Base-by-base conservation (phyloP, 768 basidiomycete species). In the Rhizopogon roseolus region DNA sequence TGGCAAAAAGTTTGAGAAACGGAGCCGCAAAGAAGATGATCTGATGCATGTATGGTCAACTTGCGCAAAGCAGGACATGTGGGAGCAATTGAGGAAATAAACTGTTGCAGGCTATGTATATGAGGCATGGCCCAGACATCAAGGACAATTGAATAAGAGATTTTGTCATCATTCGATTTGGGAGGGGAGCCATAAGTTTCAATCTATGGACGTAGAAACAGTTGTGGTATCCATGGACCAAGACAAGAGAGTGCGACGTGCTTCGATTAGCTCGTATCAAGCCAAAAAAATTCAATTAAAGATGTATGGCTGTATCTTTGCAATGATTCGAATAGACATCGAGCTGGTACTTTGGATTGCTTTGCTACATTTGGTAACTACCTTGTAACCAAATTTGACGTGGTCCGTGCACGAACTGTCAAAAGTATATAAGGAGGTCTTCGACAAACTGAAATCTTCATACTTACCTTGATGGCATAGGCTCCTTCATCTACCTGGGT, bases 391-490 rank as follows among this genome's bases (percentile, higher is more conserved):
- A 27, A 28, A 36, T 36, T 3, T 17, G 28, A 22, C 1, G 1
- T 68, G 65, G 65, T 68, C 65, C 65, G 66, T 66, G 65, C 65
- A 55, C 60, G 10, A 2, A 4, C 0, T 1, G 0, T 1, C 1
- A 22, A 7, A n/a, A 4, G 46, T 74, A 78, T 73, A 74, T 60
- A 72, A 63, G 22, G 22, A 4, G 1, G 16, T 2, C 37, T 7
- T 9, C 22, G 14, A 25, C 40, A 55, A 61, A 13, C 0, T 3
- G 1, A 22, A 44, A 38, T 69, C 48, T 42, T 76, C 76, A 81
- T 80, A 81, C 78, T 80, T 78, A 79, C 76, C 76, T 78, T 79
- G 77, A 77, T 76, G 77, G 77, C 73, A 76, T 66, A 76, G 63
- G 64, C 67, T 67, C 76, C 73, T 77, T 78, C 76, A 76, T 7